Evolutionary conservation across 2,329 filamentous ascomycete genomes (phyloP).

Genomic region (Bertia moriformis): DNA sequence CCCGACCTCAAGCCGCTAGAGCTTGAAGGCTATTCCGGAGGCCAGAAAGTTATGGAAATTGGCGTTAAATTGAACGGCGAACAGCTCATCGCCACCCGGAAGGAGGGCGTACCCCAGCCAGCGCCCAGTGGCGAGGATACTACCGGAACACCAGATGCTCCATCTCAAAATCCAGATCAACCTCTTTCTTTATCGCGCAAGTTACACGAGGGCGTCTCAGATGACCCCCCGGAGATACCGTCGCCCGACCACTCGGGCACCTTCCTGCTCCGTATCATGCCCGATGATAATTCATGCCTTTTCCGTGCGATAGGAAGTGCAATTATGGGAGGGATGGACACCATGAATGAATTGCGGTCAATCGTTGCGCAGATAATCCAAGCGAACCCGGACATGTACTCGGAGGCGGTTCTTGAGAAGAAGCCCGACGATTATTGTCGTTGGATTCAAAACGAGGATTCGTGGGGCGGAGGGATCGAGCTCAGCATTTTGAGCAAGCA

Average conservation of each 20-base stretch:
- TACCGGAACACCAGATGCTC: not conserved
- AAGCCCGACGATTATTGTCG: constrained; percentile 62
- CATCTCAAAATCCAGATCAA: not conserved
- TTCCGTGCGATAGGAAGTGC: constrained; percentile 79
- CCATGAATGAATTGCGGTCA: constrained; percentile 44
- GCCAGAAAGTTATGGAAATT: constrained; percentile 29
- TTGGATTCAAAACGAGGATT: constrained; percentile 66
- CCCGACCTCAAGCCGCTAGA: constrained; percentile 56
- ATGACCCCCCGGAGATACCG: constrained; percentile 18
- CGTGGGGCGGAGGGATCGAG: constrained; percentile 88
- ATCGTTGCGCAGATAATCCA: constrained; percentile 71
- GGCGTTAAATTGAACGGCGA: constrained; percentile 32
- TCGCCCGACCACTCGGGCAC: constrained; percentile 20
- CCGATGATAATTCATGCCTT: constrained; percentile 88
- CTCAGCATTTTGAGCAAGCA: constrained; percentile 71
- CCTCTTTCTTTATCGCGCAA: not conserved
- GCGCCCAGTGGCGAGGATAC: constrained; percentile 2
- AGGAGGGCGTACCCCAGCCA: constrained; percentile 12
- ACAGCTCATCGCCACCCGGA: constrained; percentile 31
- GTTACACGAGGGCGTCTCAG: not conserved
- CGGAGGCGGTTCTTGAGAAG: constrained; percentile 61
- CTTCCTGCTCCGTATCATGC: constrained; percentile 76
- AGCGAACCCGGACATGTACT: constrained; percentile 57
- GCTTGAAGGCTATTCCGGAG: constrained; percentile 21
- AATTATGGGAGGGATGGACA: constrained; percentile 37